Evolutionary conservation across 345 rosid genomes (phyloP).

Genomic region (Bruguiera gymnorhiza): DNA sequence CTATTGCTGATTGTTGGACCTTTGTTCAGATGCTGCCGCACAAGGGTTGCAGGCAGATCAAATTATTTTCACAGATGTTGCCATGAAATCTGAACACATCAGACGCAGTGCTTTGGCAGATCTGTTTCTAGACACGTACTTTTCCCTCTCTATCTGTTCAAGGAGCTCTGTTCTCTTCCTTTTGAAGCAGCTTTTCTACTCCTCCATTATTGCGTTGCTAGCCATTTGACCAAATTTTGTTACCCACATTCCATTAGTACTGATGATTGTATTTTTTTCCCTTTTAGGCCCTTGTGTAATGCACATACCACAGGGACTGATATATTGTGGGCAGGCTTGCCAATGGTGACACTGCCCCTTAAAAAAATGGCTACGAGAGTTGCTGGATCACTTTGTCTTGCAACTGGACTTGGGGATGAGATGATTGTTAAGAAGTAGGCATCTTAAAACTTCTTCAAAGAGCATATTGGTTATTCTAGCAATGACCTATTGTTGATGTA

Average conservation of each 20-base stretch:
- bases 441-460: background rate
- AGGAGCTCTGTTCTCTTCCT: background rate
- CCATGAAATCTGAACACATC: slow-evolving; percentile 94
- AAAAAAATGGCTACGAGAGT: slow-evolving; percentile 99
- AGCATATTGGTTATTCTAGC: too few species aligned
- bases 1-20: background rate
- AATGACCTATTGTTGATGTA: too few species aligned
- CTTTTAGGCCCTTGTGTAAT: slow-evolving; percentile 83
- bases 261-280: slow-evolving; percentile 10
- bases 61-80: slow-evolving; percentile 95
- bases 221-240: too few species aligned
- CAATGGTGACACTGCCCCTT: slow-evolving; percentile 96
- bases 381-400: slow-evolving; percentile 94
- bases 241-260: too few species aligned
- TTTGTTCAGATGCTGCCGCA: slow-evolving; percentile 69
- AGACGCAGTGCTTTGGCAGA: slow-evolving; percentile 95
- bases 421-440: slow-evolving; percentile 87
- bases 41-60: slow-evolving; percentile 90
- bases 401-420: slow-evolving; percentile 96
- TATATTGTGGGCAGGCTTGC: slow-evolving; percentile 97
- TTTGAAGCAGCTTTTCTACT: background rate
- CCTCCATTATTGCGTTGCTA: background rate
- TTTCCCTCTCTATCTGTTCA: background rate
- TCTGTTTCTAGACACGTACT: slow-evolving; percentile 89
- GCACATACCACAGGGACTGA: slow-evolving; percentile 99